Evolutionary conservation across 257 asterid genomes (phyloP).

Genomic region (Solanum chilense): DNA sequence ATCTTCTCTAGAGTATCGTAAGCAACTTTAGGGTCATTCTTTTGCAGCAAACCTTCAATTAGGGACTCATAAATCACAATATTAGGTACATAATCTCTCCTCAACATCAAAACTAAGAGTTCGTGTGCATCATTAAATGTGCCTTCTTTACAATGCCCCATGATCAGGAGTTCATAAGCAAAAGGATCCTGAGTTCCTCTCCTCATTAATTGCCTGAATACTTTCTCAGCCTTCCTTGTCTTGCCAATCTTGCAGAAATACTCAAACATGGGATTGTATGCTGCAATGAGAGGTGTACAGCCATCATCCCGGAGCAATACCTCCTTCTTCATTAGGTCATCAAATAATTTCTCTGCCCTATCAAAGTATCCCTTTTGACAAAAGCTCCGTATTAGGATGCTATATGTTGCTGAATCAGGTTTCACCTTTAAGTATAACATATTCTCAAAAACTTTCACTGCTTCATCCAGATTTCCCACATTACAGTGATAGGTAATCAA

Average conservation of each 20-base stretch:
- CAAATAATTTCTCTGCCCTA: conserved; percentile 54
- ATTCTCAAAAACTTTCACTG: conserved; percentile 37
- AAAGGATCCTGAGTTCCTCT: conserved; percentile 61
- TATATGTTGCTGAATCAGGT: conserved; percentile 60
- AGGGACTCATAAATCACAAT: conserved; percentile 39
- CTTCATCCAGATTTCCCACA: conserved; percentile 38
- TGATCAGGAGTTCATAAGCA: conserved; percentile 59
- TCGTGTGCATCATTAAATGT: conserved; percentile 37
- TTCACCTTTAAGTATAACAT: conserved; percentile 51
- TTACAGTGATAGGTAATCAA: conserved; percentile 57
- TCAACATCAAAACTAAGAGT: conserved; percentile 59
- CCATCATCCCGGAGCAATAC: conserved; percentile 30
- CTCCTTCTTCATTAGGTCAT: conserved; percentile 39
- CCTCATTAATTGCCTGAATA: conserved; percentile 62
- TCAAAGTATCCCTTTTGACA: conserved; percentile 34
- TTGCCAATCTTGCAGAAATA: conserved; percentile 47
- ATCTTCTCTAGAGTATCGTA: conserved; percentile 48
- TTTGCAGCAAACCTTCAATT: conserved; percentile 42
- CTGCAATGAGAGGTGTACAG: conserved; percentile 55
- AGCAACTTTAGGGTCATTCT: conserved; percentile 40
- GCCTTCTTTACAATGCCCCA: conserved; percentile 69
- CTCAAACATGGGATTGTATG: conserved; percentile 58
- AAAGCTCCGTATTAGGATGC: conserved; percentile 46
- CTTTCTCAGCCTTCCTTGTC: conserved; percentile 64
- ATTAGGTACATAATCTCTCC: conserved; percentile 52